Percentiles rank a stretch among this genome's conserved stretches.
phyloP scores from a whole-genome alignment of 805 yeast species.

The Limtongozyma cylindracea region DNA sequence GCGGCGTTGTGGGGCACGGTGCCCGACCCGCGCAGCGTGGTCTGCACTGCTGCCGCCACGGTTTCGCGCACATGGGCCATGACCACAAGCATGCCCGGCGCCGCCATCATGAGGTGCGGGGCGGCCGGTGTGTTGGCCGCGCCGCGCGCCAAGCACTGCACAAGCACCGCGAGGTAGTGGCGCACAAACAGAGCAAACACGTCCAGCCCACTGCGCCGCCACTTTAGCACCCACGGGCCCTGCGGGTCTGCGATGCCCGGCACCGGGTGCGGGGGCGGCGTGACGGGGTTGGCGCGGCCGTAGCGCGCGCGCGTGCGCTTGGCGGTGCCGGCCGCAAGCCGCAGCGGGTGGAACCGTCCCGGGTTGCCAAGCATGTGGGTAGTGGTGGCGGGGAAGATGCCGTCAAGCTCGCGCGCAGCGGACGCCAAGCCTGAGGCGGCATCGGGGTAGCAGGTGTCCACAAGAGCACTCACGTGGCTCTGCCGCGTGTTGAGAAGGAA shows the following conservation, averaged over 20 bases:
- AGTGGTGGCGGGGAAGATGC: slow-evolving; percentile 1
- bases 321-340: slow-evolving; percentile 6
- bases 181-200: slow-evolving; percentile 34
- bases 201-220: slow-evolving; percentile 31
- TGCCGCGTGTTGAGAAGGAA: slow-evolving; percentile 32
- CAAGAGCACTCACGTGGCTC: slow-evolving; percentile 10
- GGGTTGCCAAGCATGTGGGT: slow-evolving; percentile 6
- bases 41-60: too few species aligned
- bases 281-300: slow-evolving; percentile 8
- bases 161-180: slow-evolving; percentile 18
- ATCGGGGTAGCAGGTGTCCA: slow-evolving; percentile 1
- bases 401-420: neutral
- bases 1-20: too few species aligned
- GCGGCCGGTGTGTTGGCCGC: neutral
- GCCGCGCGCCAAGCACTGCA: slow-evolving; percentile 1
- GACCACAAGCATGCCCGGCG: too few species aligned
- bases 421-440: neutral
- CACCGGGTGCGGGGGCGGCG: slow-evolving; percentile 16
- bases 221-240: slow-evolving; percentile 36
- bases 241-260: slow-evolving; percentile 26
- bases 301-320: too few species aligned
- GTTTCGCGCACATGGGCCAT: too few species aligned
- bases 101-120: too few species aligned
- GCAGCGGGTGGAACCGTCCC: slow-evolving; percentile 8
- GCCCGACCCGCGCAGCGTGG: too few species aligned